Base-by-base conservation (phyloP, 345 rosid genomes). In the Citropsis articulata region DNA sequence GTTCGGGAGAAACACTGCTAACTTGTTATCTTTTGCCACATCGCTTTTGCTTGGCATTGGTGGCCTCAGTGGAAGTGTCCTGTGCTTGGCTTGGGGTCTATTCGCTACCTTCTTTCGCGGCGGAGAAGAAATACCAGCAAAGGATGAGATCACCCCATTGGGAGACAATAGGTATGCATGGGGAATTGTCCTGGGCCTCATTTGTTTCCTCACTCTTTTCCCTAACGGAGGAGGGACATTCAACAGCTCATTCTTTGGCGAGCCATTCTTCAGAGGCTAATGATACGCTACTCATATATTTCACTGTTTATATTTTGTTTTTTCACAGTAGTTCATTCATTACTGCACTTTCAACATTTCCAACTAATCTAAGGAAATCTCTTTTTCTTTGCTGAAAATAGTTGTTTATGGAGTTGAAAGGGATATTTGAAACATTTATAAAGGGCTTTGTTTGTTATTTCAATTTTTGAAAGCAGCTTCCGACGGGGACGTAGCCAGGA, bases 101-200 rank as follows among this genome's bases (percentile, higher is more conserved):
- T 95, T 95, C 0, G 92, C 99, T 38, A 93, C 98, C 75, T 95
- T 93, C 86, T 95, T 93, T 86, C 89, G 96, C 0, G 97, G 98
- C 0, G 98, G 98, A 7, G 98, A 95, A 74, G 98, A 95, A 78
- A 68, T 85, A 40, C 98, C 98, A 0, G 94, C 98, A 0, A 93
- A 92, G 81, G 98, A 95, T 13, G 98, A 95, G 85, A 93, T 95
- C 31, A 91, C 92, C 0, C 93, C 93, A 6, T 67, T 93, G 60
- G 98, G 90, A 1, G 90, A 89, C 2, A 86, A 90, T 65, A 86
- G 98, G 75, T 89, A 81, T 25, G 94, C 97, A 69, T 95, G 97
- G 97, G 98, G 97, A 7, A 0, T 89, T 50, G 90, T 93, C 56
- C 93, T 95, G 5, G 90, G 94, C 38, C 98, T 95, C 78, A 86